Base-by-base conservation (phyloP, 441 rosid species). In the Hura crepitans region DNA sequence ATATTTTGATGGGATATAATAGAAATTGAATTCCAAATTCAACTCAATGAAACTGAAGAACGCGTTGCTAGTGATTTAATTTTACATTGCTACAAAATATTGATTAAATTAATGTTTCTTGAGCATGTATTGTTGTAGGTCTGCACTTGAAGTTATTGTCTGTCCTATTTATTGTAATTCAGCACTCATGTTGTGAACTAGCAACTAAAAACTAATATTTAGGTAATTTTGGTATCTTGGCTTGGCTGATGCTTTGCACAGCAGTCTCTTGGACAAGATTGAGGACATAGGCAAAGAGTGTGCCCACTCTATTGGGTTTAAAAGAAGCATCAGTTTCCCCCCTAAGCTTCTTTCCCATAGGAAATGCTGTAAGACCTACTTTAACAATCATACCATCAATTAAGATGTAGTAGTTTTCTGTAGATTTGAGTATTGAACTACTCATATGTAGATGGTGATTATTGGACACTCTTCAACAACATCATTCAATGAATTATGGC, bases 381-480 rank as follows among this genome's bases (percentile, higher is more conserved):
- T 46, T 1, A 35, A 22, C 23, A 25, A 65, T 47, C 37, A 28
- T 25, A 27, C 20, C 15, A 27, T 28, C 6, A 30, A 65, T 6
- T 49, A n/a, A n/a, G 57, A 47, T 65, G 56, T 12, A 25, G 2
- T 10, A 12, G 18, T 31, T 18, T 13, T 27, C 46, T 13, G 13
- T 50, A 30, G 37, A n/a, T 30, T 13, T 50, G 27, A 33, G 28
- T 50, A n/a, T 42, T 49, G 11, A n/a, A n/a, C n/a, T n/a, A n/a
- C n/a, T n/a, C n/a, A n/a, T n/a, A n/a, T n/a, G n/a, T n/a, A n/a
- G n/a, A n/a, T n/a, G n/a, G n/a, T n/a, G n/a, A n/a, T n/a, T n/a
- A n/a, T 28, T 39, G 8, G 13, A 30, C 58, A 65, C 28, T 65
- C 33, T 12, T 65, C 58, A 49, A 50, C 58, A n/a, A 30, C 58